Evolutionary conservation across 73 alveolate species (phyloP).

Genomic region (Symbiodinium natans): DNA sequence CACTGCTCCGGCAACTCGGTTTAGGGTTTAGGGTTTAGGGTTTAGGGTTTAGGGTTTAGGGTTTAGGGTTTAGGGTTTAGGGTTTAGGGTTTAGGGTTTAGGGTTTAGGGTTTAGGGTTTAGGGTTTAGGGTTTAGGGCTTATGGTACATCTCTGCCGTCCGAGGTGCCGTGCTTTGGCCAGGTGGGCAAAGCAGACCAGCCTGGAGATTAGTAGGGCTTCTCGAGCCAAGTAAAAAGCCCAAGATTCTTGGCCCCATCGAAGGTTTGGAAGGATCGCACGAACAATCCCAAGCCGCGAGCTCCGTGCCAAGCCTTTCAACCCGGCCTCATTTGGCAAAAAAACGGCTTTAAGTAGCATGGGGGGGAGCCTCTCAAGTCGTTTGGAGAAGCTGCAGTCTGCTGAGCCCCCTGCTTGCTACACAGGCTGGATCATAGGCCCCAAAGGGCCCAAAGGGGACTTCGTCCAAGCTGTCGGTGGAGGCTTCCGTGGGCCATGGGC

Average conservation of each 20-base stretch:
- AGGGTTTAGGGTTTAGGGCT: no score
- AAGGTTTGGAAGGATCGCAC: no score
- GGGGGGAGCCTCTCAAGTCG: no score
- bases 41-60: no score
- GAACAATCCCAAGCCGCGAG: not conserved
- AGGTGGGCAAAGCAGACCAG: not conserved
- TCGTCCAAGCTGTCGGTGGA: not conserved
- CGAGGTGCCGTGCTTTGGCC: constrained; percentile 17
- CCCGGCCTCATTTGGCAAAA: not conserved
- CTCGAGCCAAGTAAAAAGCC: not conserved
- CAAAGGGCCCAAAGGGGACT: no score
- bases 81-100: no score
- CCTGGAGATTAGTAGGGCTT: not conserved
- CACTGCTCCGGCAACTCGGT: no score
- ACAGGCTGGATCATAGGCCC: not conserved
- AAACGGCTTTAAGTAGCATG: no score
- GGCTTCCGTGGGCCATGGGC: not conserved
- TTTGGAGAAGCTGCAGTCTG: not conserved
- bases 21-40: no score
- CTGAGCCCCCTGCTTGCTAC: not conserved
- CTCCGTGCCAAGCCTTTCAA: not conserved
- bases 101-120: no score
- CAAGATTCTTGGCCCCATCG: not conserved
- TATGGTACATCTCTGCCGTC: not conserved
- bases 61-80: no score